phyloP scores from a whole-genome alignment of 148 eudicot genomes.

The Drosera capensis region DNA sequence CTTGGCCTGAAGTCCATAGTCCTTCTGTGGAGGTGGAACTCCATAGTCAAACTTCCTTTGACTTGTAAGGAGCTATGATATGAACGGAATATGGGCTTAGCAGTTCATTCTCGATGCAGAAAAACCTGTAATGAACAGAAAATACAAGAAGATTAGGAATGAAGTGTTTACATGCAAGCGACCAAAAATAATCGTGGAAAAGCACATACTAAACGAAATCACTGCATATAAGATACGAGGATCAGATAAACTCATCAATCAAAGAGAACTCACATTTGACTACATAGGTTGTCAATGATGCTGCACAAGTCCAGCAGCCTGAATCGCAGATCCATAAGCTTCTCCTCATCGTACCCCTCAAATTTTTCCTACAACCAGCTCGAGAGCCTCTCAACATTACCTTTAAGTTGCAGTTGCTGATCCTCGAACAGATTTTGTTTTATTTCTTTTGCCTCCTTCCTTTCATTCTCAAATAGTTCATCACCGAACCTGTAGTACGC shows the following conservation, averaged over 20 bases:
- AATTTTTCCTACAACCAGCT: conserved; percentile 47
- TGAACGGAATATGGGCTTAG: conserved; percentile 32
- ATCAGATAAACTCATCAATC: too few species aligned
- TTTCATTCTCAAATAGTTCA: conserved; percentile 38
- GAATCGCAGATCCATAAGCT: conserved; percentile 29
- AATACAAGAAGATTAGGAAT: not conserved
- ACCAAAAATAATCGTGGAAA: too few species aligned
- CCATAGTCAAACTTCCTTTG: conserved; percentile 45
- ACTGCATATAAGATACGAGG: too few species aligned
- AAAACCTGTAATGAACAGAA: conserved; percentile 29
- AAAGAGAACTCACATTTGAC: conserved; percentile 32
- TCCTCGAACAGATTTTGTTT: conserved; percentile 58
- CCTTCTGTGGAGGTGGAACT: too few species aligned
- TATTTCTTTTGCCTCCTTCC: conserved; percentile 21
- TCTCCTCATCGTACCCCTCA: conserved; percentile 20
- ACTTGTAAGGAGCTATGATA: conserved; percentile 46
- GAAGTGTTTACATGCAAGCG: too few species aligned
- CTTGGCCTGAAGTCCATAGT: too few species aligned
- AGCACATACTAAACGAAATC: not conserved
- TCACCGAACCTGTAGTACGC: conserved; percentile 70
- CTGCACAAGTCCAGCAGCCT: conserved; percentile 25
- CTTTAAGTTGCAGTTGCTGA: conserved; percentile 62
- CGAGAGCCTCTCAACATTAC: conserved; percentile 48
- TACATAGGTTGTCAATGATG: conserved; percentile 40
- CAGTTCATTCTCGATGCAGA: conserved; percentile 55